Evolutionary conservation across 768 basidiomycete genomes (phyloP), one percentile per base, ranked within the genome.

Genomic region (Trametes villosa): DNA sequence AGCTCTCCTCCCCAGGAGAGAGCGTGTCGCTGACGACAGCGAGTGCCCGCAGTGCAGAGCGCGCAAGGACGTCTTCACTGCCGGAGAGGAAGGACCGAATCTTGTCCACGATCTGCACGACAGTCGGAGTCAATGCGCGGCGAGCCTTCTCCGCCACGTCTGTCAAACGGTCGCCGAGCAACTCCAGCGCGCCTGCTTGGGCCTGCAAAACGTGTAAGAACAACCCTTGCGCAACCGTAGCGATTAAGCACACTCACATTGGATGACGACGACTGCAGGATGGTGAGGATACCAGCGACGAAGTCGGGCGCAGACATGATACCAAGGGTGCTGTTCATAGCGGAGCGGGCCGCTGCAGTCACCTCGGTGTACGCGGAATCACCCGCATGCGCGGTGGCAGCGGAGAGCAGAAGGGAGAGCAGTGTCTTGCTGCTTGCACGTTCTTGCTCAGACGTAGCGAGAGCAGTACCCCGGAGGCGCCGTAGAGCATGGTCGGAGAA

Each of bases 231-330:
- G n/a, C n/a, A n/a, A n/a, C 15, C 13, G 18, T 20, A 12, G 18
- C 22, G 9, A 33, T 12, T 59, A 48, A 33, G 30, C n/a, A 20
- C 3, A 68, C 83, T 64, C 59, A 91, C 91, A 70, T 75, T 75
- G 27, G 70, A 56, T 41, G 89, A 81, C 2, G 79, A 76, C 4
- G 82, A 85, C 29, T 78, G 72, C 13, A 70, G 57, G 44, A 92
- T 86, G 1, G 78, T 74, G 20, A 82, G 57, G 6, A 85, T 75
- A 6, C 89, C 80, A 27, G 72, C 67, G 53, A 91, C 74, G 74
- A 96, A 96, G 65, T 88, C 84, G 30, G 75, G 71, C 2, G 88
- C 93, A 9, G 88, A 81, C 75, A 96, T 86, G 42, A 86, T 81
- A 24, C 72, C 77, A 52, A 94, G 79, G 2, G 84, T 76, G 46